Percentiles rank a stretch among this genome's conserved stretches.
phyloP scores from a whole-genome alignment of 441 rosid species.

The Omphalea diandra region DNA sequence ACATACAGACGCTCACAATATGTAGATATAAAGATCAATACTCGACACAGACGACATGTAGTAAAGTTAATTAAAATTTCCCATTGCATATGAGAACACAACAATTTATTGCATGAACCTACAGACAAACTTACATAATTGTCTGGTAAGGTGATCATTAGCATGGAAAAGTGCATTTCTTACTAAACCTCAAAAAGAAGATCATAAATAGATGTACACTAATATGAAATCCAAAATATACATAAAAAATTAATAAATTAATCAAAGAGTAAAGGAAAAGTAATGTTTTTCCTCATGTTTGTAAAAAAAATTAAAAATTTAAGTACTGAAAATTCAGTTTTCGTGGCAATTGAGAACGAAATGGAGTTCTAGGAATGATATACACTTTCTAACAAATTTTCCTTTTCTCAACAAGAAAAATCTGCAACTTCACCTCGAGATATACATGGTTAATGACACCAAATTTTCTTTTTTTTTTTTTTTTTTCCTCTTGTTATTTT shows the following conservation, averaged over 20 bases:
- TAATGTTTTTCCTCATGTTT: background rate
- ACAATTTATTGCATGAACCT: background rate
- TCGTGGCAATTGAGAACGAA: background rate
- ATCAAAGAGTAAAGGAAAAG: background rate
- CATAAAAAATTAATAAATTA: background rate
- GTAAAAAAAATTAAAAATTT: background rate
- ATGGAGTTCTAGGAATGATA: background rate
- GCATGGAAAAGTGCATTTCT: background rate
- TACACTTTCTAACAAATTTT: background rate
- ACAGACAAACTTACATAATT: background rate
- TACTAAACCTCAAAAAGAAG: background rate
- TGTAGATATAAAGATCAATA: background rate
- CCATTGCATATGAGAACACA: background rate
- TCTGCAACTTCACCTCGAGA: background rate
- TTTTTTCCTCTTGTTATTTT: background rate
- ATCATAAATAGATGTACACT: background rate
- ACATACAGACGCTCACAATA: background rate
- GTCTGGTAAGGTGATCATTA: background rate
- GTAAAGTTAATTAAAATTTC: background rate
- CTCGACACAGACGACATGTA: background rate
- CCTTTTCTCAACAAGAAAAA: background rate
- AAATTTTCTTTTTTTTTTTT: background rate
- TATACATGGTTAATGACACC: background rate
- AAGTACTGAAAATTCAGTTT: background rate
- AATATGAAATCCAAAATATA: background rate